A percentile compares a stretch with the other conserved stretches of the same genome.
Conservation (phyloP, 192 early-diverging fungal genomes). For the Gaertneriomyces semiglobifer region DNA sequence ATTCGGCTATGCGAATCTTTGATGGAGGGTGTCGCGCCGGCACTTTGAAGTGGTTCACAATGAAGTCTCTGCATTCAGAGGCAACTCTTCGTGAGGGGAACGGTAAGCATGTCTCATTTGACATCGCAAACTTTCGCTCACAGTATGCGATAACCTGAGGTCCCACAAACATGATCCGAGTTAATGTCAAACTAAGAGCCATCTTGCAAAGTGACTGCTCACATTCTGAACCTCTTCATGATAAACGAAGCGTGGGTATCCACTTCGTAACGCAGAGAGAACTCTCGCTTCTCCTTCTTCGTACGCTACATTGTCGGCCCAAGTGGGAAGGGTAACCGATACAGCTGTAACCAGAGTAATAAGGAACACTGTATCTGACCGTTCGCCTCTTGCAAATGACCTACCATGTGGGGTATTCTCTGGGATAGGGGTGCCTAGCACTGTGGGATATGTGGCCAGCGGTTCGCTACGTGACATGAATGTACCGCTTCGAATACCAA, state of each 20-base stretch:
- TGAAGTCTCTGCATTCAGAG: conserved; percentile 64
- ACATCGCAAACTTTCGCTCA: conserved; percentile 48
- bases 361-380: background rate
- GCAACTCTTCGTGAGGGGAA: conserved; percentile 70
- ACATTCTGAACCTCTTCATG: conserved; percentile 67
- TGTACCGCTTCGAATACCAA: too few species aligned
- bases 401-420: conserved; percentile 10
- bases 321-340: conserved; percentile 86
- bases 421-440: background rate
- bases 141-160: conserved; percentile 35
- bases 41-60: conserved; percentile 43
- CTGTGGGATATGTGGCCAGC: background rate
- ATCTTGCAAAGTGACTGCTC: conserved; percentile 5
- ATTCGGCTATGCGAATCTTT: conserved; percentile 63
- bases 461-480: background rate
- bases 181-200: too few species aligned
- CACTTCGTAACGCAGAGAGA: conserved; percentile 65
- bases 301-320: conserved; percentile 88
- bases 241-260: conserved; percentile 95
- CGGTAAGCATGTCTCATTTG: conserved; percentile 65
- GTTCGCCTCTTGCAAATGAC: background rate
- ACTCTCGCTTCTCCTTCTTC: conserved; percentile 81
- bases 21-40: background rate
- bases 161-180: background rate
- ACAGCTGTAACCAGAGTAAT: conserved; percentile 53